phyloP scores from a whole-genome alignment of 2,329 filamentous ascomycete genomes.

The Neophaeococcomyces aloes region DNA sequence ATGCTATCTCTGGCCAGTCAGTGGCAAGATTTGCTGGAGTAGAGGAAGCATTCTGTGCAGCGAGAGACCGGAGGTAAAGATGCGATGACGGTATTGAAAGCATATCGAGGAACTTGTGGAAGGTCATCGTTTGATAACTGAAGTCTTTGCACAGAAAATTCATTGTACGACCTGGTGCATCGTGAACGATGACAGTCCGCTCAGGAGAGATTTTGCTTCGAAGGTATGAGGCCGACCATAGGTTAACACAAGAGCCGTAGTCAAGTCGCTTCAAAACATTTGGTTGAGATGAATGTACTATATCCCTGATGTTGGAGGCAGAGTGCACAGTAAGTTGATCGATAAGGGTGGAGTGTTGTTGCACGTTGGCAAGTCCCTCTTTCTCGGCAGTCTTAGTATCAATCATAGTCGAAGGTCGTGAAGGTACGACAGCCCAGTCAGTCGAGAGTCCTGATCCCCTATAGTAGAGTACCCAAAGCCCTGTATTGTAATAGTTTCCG shows the following conservation, averaged over 20 bases:
- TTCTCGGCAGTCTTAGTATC: conserved; percentile 9
- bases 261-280: conserved; percentile 55
- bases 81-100: conserved; percentile 51
- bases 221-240: conserved; percentile 62
- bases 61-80: conserved; percentile 71
- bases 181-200: conserved; percentile 61
- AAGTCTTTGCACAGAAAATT: conserved; percentile 80
- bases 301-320: conserved; percentile 40
- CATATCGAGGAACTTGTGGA: conserved; percentile 47
- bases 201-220: conserved; percentile 49
- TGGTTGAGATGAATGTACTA: conserved; percentile 51
- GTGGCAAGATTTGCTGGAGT: conserved; percentile 56
- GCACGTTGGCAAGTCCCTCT: not conserved
- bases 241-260: conserved; percentile 55
- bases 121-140: conserved; percentile 56
- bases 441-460: conserved; percentile 21
- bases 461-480: conserved; percentile 41
- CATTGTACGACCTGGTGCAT: conserved; percentile 56
- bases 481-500: conserved; percentile 71
- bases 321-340: conserved; percentile 8
- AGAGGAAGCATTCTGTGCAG: conserved; percentile 55
- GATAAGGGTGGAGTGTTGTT: conserved; percentile 6
- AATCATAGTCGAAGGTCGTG: conserved; percentile 12
- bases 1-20: conserved; percentile 61
- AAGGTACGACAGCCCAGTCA: conserved; percentile 26